phyloP scores from a whole-genome alignment of 2,329 filamentous ascomycete genomes.

The Tolypocladium cylindrosporum region DNA sequence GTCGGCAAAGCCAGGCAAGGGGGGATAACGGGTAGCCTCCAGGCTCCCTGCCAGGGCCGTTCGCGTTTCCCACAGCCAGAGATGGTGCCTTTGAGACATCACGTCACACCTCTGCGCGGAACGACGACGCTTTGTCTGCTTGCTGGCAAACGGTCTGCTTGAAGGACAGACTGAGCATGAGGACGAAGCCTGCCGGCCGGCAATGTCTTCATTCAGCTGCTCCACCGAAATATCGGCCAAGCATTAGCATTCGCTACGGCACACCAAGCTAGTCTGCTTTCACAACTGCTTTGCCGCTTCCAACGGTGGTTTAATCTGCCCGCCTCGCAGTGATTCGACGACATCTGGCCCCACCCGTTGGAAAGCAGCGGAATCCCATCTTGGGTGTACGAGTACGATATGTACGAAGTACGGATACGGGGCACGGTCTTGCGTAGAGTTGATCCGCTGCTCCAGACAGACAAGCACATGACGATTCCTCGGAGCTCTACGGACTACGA shows the following conservation, averaged over 20 bases:
- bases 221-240: not conserved
- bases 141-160: not conserved
- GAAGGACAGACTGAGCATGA: not conserved
- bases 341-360: not conserved
- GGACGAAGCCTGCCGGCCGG: not conserved
- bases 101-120: not conserved
- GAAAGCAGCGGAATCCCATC: not conserved
- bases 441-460: not conserved
- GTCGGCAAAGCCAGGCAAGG: constrained; percentile 1
- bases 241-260: not conserved
- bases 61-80: not conserved
- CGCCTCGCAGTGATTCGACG: not conserved
- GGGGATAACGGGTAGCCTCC: not conserved
- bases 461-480: not conserved
- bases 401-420: not conserved
- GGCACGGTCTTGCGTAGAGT: not conserved
- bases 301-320: not conserved
- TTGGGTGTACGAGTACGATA: not conserved
- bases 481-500: not conserved
- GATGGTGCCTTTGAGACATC: not conserved
- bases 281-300: not conserved
- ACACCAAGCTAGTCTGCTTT: not conserved
- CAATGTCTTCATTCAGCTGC: not conserved
- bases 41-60: not conserved
- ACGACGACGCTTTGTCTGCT: not conserved